These are phyloP conservation scores for Huntiella abstrusa DNA, from an alignment of 2,329 filamentous ascomycete species.

Conservation along the genomic window DNA sequence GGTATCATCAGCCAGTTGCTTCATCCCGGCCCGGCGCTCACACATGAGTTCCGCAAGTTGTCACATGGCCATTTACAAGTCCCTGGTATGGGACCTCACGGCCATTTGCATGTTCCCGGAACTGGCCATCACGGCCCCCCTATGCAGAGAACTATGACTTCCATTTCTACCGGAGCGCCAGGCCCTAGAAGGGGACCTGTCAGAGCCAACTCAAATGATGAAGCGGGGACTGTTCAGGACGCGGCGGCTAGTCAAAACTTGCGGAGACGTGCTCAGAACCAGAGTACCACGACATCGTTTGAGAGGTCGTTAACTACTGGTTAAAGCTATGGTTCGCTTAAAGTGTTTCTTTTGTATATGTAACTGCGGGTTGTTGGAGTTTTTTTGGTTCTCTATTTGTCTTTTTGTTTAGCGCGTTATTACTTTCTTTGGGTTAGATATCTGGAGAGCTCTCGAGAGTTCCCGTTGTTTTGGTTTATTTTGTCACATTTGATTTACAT, in stretches of 20 bases:
- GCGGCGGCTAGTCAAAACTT: neutral
- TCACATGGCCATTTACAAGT: constrained; percentile 6
- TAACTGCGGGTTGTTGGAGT: neutral
- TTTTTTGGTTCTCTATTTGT: neutral
- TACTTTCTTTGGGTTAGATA: neutral
- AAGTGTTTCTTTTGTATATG: neutral
- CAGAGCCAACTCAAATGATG: neutral
- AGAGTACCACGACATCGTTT: neutral
- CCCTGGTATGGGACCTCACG: neutral
- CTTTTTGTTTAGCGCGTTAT: neutral
- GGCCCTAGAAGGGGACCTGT: constrained; percentile 1
- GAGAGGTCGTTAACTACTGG: constrained; percentile 6
- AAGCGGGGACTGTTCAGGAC: neutral
- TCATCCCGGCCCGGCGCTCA: constrained; percentile 27
- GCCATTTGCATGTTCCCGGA: neutral
- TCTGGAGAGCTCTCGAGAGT: neutral
- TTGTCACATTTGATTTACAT: neutral
- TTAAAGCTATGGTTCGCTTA: neutral
- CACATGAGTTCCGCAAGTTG: constrained; percentile 15
- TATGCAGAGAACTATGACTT: constrained; percentile 4
- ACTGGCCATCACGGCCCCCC: neutral
- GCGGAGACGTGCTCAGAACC: neutral
- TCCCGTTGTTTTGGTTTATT: constrained; percentile 1
- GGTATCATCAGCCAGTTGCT: constrained; percentile 28
- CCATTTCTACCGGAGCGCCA: constrained; percentile 4